Conservation (phyloP, 331 rosid genomes). For the Ulmus americana region DNA sequence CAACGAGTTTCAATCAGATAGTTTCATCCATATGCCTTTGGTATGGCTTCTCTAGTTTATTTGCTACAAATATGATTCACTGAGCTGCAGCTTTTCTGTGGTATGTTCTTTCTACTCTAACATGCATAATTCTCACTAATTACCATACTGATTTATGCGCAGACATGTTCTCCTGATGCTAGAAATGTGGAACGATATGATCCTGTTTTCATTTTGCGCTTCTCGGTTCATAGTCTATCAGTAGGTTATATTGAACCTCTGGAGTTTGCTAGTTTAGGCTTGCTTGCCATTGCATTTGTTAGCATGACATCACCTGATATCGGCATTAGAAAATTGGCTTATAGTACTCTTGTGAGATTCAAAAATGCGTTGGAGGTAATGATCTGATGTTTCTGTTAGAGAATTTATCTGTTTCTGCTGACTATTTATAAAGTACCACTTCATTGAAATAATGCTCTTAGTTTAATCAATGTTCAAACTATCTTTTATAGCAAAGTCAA, state of each 20-base stretch:
- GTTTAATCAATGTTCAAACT: constrained; percentile 1
- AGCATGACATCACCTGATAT: constrained; percentile 72
- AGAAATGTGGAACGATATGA: constrained; percentile 50
- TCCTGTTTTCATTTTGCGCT: constrained; percentile 77
- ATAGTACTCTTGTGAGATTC: constrained; percentile 48
- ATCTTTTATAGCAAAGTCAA: constrained; percentile 56
- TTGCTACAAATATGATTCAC: neutral
- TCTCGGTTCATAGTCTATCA: constrained; percentile 61
- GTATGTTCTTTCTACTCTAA: constrained; percentile 9
- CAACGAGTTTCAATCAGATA: constrained; percentile 26
- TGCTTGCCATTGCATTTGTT: constrained; percentile 78
- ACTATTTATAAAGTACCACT: neutral
- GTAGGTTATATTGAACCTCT: constrained; percentile 61
- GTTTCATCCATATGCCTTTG: constrained; percentile 32
- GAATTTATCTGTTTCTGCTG: neutral
- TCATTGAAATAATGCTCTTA: neutral
- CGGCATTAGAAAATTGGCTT: constrained; percentile 68
- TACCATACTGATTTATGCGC: constrained; percentile 22
- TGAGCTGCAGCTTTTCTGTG: constrained; percentile 1
- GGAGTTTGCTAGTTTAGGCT: constrained; percentile 78
- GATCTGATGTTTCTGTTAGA: neutral
- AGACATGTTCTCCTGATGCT: constrained; percentile 33
- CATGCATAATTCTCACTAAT: constrained; percentile 27
- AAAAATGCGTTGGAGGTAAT: constrained; percentile 63
- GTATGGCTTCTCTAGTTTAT: constrained; percentile 25